These are phyloP conservation scores for Puccinia novopanici DNA, from an alignment of 1,284 basidiomycete species.

Conservation along the genomic window DNA sequence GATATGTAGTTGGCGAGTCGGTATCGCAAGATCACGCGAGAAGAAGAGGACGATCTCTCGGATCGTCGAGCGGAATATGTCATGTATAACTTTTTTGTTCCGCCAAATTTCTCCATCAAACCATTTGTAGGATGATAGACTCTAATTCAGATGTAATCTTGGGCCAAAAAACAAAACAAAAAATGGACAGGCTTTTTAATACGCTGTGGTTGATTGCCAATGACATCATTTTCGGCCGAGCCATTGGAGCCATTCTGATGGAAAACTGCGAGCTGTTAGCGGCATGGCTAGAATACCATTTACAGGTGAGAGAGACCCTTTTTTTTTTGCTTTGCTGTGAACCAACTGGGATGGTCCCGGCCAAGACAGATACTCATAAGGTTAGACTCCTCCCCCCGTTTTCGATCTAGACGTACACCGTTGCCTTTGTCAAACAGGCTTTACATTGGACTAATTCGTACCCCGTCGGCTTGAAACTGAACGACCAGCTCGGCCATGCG, in stretches of 20 bases:
- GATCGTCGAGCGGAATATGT: conserved; percentile 60
- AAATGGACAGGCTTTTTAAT: conserved; percentile 74
- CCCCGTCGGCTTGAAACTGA: conserved; percentile 94
- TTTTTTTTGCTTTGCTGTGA: conserved; percentile 60
- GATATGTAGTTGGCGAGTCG: conserved; percentile 59
- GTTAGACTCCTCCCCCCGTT: no score
- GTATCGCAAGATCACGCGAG: conserved; percentile 53
- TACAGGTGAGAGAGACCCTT: conserved; percentile 59
- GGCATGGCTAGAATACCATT: conserved; percentile 24
- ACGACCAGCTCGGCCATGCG: conserved; percentile 75
- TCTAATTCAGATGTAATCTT: no score
- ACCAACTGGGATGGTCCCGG: conserved; percentile 60
- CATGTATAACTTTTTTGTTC: conserved; percentile 62
- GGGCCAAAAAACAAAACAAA: no score
- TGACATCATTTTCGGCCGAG: conserved; percentile 78
- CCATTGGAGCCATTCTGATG: conserved; percentile 69
- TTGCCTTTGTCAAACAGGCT: conserved; percentile 64
- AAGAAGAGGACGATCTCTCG: conserved; percentile 52
- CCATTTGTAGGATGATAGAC: conserved; percentile 34
- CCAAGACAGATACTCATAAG: not conserved
- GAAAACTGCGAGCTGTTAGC: conserved; percentile 63
- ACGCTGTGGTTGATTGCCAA: conserved; percentile 86
- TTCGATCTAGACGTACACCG: conserved; percentile 61
- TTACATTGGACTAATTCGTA: conserved; percentile 87
- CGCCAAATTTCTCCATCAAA: not conserved